Base-by-base conservation (phyloP, 2,329 filamentous ascomycete genomes). In the Paraphoma sp. region DNA sequence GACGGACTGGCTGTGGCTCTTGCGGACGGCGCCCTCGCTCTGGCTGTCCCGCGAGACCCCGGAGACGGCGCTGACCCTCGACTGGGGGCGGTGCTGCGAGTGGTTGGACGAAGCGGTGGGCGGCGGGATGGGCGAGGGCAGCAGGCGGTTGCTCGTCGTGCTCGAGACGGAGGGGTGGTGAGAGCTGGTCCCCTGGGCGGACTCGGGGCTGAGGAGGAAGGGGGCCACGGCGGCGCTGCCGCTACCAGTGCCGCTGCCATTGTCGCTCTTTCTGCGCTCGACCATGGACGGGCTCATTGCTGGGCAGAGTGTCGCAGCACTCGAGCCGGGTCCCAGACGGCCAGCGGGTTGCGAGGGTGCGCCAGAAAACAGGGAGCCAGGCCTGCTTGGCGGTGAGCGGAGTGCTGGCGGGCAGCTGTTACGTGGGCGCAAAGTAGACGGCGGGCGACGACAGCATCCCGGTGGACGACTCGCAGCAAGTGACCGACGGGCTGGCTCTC, bases 1-100 rank as follows among this genome's bases (percentile, higher is more conserved):
- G 16, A 76, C 49, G 47, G 72, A 75, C 29, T 74, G 67, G 52
- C 69, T 72, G 57, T 75, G 69, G 62, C 67, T 70, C 61, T 74
- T 69, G 17, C 65, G 57, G 54, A 46, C 50, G 30, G 62, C 48
- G 29, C 62, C 57, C 38, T 72, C 71, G 56, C 62, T 48, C 31
- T 64, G 71, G 52, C 67, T 65, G 65, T 68, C 67, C 57, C 56
- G 65, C 47, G 67, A 68, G 42, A 54, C 38, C 40, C 45, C 64
- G 8, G 72, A 74, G 18, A 67, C 60, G 57, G 64, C 68, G 45
- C 71, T 72, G 58, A 71, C 50, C 43, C 69, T 60, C 2, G 73
- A 76, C 31, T 65, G 65, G 40, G 74, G 73, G 54, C 73, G 72
- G 48, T 66, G 66, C n/a, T 63, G 63, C 45, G 65, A 69, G 57